phyloP scores from a whole-genome alignment of 2,329 filamentous ascomycete genomes.

The Paramyrothecium sp. region DNA sequence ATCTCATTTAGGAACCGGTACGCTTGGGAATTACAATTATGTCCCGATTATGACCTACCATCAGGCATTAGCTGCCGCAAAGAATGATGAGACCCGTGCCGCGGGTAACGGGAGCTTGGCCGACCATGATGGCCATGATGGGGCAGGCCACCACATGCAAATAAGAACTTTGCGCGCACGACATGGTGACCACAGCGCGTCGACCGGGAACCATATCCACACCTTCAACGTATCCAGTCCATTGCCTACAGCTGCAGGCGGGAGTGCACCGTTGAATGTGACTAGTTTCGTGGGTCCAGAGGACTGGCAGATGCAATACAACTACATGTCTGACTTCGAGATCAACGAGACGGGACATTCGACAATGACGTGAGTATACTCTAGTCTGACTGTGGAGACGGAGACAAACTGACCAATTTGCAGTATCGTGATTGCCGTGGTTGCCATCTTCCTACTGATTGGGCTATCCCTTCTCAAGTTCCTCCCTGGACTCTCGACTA shows the following conservation, averaged over 20 bases:
- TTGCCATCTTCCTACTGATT: constrained; percentile 29
- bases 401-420: background rate
- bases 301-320: constrained; percentile 41
- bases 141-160: constrained; percentile 1
- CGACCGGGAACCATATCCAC: background rate
- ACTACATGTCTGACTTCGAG: constrained; percentile 51
- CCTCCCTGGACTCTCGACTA: constrained; percentile 22
- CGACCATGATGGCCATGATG: constrained; percentile 6
- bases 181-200: background rate
- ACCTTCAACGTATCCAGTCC: constrained; percentile 5
- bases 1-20: constrained; percentile 23
- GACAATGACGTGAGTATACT: constrained; percentile 13
- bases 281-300: constrained; percentile 26
- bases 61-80: constrained; percentile 18
- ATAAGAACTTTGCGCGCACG: background rate
- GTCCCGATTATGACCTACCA: constrained; percentile 24
- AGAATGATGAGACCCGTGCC: constrained; percentile 14
- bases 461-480: constrained; percentile 29
- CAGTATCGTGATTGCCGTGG: constrained; percentile 21
- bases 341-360: constrained; percentile 34
- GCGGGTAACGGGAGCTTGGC: constrained; percentile 1
- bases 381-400: background rate
- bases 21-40: constrained; percentile 17
- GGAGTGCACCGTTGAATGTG: constrained; percentile 21
- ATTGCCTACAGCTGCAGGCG: constrained; percentile 18